Percentiles rank a stretch among this genome's conserved stretches.
phyloP scores from a whole-genome alignment of 148 eudicot species.

The Bassia scoparia region DNA sequence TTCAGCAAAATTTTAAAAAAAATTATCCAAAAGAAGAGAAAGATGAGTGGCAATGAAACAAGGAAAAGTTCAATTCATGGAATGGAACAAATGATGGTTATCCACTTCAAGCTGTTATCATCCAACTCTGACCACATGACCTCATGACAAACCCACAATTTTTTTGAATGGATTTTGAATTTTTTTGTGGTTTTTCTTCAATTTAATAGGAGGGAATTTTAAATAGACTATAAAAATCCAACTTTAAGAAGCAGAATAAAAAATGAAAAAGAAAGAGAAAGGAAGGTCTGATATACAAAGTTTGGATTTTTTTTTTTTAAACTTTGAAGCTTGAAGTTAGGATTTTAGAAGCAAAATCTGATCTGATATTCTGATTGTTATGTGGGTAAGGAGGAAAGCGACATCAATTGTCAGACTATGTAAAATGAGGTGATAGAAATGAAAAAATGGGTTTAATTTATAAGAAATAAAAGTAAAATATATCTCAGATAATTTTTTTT shows the following conservation, averaged over 20 bases:
- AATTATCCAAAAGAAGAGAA: neutral
- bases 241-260: neutral
- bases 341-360: constrained; percentile 27
- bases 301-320: neutral
- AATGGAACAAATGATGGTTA: constrained; percentile 17
- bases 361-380: neutral
- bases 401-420: constrained; percentile 22
- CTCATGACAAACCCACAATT: constrained; percentile 10
- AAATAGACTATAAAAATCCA: neutral
- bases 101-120: constrained; percentile 22
- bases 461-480: no score
- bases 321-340: no score
- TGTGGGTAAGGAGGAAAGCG: neutral
- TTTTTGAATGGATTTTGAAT: neutral
- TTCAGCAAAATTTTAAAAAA: neutral
- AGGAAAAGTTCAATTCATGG: constrained; percentile 7
- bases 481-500: neutral
- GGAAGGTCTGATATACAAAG: neutral
- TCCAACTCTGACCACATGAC: constrained; percentile 15
- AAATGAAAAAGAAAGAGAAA: no score
- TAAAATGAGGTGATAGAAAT: neutral
- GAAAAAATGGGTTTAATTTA: no score
- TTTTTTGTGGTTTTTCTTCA: neutral
- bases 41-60: constrained; percentile 9
- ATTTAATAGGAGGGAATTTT: neutral